Base-by-base conservation (phyloP, 805 yeast genomes). In the Pichia scutulata region DNA sequence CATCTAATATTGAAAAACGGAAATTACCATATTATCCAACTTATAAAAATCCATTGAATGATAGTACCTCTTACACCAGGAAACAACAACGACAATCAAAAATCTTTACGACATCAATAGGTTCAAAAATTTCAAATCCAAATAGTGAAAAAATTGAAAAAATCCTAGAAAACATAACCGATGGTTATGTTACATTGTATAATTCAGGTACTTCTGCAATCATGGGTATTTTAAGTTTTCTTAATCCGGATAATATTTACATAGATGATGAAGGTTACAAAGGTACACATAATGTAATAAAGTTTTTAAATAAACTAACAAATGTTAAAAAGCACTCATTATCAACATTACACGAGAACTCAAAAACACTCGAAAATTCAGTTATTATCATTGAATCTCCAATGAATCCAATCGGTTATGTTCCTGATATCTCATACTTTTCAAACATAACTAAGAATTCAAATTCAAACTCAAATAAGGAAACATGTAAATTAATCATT, bases 361-460 rank as follows among this genome's bases (percentile, higher is more conserved):
- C 60, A 33, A 54, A 62, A 40, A 60, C 75, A 40, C 59, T 60
- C 1, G 60, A 67, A 37, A 74, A 74, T 10, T 79, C 78, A 47
- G 67, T 77, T 9, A 68, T 77, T 43, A 70, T 76, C 41, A 60
- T 78, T 36, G 82, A 78, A 60, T 71, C 81, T 3, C 82, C 82
- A 10, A 73, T 77, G 60, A 78, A 78, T 60, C 82, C 82, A 6
- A 70, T 69, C 50, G 80, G 81, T 1, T 66, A 64, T 33, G 66
- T 69, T 44, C 61, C 66, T 33, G 75, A 76, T 56, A 72, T 78
- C 37, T 57, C 67, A 10, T 60, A 66, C 44, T 76, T 66, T 58
- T 75, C 81, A 0, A 61, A 67, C 6, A 52, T 64, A 41, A 77
- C 80, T 0, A 80, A 76, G 54, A 59, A 59, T 2, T 65, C 63